Conservation (phyloP, 345 rosid species). For the Citrus medica region DNA sequence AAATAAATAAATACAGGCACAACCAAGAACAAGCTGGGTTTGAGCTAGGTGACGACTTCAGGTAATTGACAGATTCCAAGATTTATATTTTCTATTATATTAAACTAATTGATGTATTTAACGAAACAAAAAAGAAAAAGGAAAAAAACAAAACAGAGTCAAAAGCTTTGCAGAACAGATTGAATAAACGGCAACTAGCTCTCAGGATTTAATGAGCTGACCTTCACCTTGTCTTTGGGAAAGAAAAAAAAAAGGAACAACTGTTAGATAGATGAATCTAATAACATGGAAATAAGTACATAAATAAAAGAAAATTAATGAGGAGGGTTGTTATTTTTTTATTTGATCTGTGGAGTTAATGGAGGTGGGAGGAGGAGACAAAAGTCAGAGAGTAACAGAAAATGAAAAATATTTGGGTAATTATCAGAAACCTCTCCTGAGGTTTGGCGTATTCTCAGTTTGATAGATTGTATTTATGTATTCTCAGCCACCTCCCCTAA, state of each 20-base stretch:
- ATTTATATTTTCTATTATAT: not conserved
- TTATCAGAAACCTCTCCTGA: no score
- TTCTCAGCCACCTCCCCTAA: no score
- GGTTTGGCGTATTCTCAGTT: no score
- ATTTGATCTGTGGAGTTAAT: no score
- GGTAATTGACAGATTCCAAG: conserved; percentile 27
- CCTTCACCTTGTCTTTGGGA: not conserved
- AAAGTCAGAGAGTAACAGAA: no score
- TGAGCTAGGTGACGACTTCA: conserved; percentile 20
- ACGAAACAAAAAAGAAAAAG: not conserved
- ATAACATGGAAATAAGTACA: no score
- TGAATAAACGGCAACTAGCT: not conserved
- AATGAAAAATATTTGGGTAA: no score
- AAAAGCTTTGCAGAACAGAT: not conserved
- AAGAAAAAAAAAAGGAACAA: not conserved
- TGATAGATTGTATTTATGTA: no score
- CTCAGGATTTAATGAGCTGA: not conserved
- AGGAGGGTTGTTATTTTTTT: no score
- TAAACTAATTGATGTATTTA: not conserved
- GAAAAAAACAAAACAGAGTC: not conserved
- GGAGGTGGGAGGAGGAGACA: no score
- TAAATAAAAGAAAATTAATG: no score
- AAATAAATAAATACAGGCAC: not conserved
- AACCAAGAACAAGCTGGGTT: conserved; percentile 25
- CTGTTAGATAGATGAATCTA: not conserved